Percentiles rank a stretch among this genome's conserved stretches.
Conservation (phyloP, 768 basidiomycete species). For the Lactarius trivialis region DNA sequence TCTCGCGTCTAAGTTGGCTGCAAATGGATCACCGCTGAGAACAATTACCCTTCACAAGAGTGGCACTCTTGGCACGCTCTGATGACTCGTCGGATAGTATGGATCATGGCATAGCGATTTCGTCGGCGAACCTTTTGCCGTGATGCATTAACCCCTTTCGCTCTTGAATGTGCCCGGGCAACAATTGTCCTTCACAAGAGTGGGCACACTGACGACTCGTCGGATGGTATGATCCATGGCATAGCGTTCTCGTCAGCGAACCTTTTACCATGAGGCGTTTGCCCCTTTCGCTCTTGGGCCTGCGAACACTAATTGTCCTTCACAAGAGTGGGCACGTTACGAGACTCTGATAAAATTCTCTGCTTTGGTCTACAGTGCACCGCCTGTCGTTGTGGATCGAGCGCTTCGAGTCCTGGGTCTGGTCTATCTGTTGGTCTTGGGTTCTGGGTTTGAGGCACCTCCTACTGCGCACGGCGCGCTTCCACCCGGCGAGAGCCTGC, state of each 20-base stretch:
- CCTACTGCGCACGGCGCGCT: neutral
- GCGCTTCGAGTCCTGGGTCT: neutral
- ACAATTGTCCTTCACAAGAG: neutral
- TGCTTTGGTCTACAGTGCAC: neutral
- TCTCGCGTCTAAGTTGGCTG: too few relatives aligned
- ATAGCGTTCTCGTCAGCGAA: constrained; percentile 10
- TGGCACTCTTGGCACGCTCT: neutral
- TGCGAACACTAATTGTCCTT: neutral
- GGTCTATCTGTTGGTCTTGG: neutral
- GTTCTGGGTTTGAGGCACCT: neutral
- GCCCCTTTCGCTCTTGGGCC: neutral
- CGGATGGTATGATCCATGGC: too few relatives aligned
- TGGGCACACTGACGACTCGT: too few relatives aligned
- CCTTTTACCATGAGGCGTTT: neutral
- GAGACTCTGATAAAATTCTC: neutral
- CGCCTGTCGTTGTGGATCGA: neutral
- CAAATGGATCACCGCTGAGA: neutral
- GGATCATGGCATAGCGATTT: neutral
- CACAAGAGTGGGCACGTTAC: neutral
- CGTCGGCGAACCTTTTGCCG: neutral
- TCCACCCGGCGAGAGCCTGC: neutral
- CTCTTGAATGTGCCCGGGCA: neutral
- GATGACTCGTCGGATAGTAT: neutral
- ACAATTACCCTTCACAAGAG: too few relatives aligned
- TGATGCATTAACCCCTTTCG: neutral